Evolutionary conservation across 768 basidiomycete genomes (phyloP).

Genomic region (Rhodocollybia butyracea): DNA sequence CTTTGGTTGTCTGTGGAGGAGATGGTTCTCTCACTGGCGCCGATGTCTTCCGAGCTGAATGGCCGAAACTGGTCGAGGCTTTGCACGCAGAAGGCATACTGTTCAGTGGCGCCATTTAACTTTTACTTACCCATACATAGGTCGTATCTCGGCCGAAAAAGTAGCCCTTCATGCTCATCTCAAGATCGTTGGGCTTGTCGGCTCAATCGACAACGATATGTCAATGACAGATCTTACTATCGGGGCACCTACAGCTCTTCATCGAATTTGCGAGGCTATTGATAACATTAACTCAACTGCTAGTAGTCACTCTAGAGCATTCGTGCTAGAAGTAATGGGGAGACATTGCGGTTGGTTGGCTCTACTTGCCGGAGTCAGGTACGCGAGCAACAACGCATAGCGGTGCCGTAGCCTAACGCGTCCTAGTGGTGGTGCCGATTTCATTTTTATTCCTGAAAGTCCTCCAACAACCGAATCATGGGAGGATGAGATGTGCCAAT

Average conservation of each 20-base stretch:
- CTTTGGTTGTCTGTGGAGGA: slow-evolving; percentile 94
- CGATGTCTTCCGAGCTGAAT: slow-evolving; percentile 89
- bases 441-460: slow-evolving; percentile 94
- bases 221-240: slow-evolving; percentile 96
- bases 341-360: slow-evolving; percentile 99
- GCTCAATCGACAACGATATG: slow-evolving; percentile 99
- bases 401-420: neutral
- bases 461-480: slow-evolving; percentile 79
- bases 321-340: slow-evolving; percentile 99
- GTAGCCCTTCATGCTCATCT: slow-evolving; percentile 74
- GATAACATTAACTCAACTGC: slow-evolving; percentile 99
- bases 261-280: slow-evolving; percentile 95
- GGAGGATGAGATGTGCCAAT: slow-evolving; percentile 90
- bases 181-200: slow-evolving; percentile 96
- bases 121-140: neutral
- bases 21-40: slow-evolving; percentile 97
- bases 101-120: neutral
- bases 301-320: slow-evolving; percentile 92
- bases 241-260: slow-evolving; percentile 92
- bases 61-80: slow-evolving; percentile 79
- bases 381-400: slow-evolving; percentile 19
- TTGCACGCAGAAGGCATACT: slow-evolving; percentile 59
- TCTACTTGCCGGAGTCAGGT: slow-evolving; percentile 88
- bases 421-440: slow-evolving; percentile 84
- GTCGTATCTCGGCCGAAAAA: slow-evolving; percentile 67